Evolutionary conservation across 768 basidiomycete species (phyloP), one percentile per base, ranked within the genome.

Genomic region (Calocybe indica): DNA sequence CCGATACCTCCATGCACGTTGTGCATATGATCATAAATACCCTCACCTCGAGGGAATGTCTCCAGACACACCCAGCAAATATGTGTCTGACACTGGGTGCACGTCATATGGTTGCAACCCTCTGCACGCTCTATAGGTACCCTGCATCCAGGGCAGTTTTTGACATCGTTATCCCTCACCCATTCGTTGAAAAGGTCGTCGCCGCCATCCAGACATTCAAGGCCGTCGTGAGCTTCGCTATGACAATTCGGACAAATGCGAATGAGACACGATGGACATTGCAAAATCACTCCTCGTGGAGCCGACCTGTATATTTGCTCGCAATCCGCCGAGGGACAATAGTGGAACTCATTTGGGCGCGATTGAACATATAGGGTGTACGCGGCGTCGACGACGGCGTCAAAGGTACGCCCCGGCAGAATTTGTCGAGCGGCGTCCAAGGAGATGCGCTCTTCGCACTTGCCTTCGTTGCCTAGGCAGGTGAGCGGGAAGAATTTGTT

Each of bases 71-170:
- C 79, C 89, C 88, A 91, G 49, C 88, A 92, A 1, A 82, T 83
- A 59, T 92, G 88, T 0, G 84, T 81, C 54, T 78, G 74, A 60
- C 88, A 92, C 31, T 75, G 73, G 0, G 71, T 71, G 62, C 88
- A 92, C n/a, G 78, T 82, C 74, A 92, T 80, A 61, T 92, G 88
- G 64, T 92, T 85, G 63, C 88, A 92, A 0, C 88, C 88, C 52
- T 80, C 83, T 29, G 66, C 68, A 36, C 83, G 79, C 63, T 91
- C 85, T 53, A 92, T 89, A 5, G 76, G 71, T 6, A 76, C 73
- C 46, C 76, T 76, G 67, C 88, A 92, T 0, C 75, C 74, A 1
- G 88, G 88, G 60, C 88, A 92, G 31, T 72, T 67, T 68, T 89
- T 86, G 46, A 88, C 85, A 53, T 83, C 79, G 53, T 85, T 76